phyloP scores from a whole-genome alignment of 2,329 filamentous ascomycete species.

The Talaromyces sp. region DNA sequence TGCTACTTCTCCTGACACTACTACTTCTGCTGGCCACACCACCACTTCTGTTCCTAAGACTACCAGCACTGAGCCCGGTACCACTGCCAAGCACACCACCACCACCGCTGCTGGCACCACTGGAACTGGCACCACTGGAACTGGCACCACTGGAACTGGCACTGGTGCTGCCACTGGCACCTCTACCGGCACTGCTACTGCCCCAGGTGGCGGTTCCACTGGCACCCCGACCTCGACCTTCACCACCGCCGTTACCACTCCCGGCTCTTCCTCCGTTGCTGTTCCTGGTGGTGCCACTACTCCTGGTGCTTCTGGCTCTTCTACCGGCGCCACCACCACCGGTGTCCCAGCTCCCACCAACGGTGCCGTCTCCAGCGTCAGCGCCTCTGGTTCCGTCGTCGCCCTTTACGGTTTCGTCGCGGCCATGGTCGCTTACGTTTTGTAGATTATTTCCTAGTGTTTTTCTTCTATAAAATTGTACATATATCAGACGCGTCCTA shows the following conservation, averaged over 20 bases:
- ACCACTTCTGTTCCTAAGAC: neutral
- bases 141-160: neutral
- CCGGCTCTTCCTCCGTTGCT: conserved; percentile 2
- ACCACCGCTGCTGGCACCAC: neutral
- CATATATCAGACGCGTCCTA: neutral
- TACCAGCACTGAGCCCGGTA: neutral
- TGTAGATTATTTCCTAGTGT: neutral
- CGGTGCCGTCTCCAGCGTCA: neutral
- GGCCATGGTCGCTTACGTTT: conserved; percentile 9
- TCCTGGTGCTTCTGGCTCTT: conserved; percentile 5
- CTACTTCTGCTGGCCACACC: neutral
- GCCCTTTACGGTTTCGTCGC: conserved; percentile 10
- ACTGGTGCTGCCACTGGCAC: conserved; percentile 9
- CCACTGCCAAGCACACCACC: neutral
- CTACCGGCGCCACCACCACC: neutral
- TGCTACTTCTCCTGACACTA: conserved; percentile 43
- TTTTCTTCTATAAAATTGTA: neutral
- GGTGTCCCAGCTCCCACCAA: neutral
- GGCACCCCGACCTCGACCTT: neutral
- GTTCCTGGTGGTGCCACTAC: conserved; percentile 2
- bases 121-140: neutral
- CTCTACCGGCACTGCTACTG: conserved; percentile 21
- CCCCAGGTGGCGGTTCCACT: conserved; percentile 1
- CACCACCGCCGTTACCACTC: neutral
- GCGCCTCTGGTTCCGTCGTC: conserved; percentile 6